Base-by-base conservation (phyloP, 169 alveolate genomes). In the Eimeria necatrix region DNA sequence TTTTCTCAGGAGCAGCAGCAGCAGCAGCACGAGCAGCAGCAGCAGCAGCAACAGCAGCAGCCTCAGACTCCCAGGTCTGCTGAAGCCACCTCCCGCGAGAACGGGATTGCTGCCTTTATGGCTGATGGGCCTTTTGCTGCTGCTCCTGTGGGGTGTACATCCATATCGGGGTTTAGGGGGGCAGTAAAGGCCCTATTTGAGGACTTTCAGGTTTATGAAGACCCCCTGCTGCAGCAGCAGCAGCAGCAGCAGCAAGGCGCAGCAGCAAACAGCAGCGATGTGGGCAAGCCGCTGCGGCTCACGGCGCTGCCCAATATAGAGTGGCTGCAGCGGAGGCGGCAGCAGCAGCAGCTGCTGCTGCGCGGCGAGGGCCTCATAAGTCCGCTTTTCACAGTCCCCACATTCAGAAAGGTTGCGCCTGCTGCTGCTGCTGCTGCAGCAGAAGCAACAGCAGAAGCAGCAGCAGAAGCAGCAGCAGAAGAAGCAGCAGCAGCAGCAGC, bases 201-300 rank as follows among this genome's bases (percentile, higher is more conserved):
- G 59, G 92, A 84, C 26, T 84, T 84, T 26, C 92, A 84, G 92
- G 92, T 84, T 74, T 84, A 84, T 26, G 92, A 84, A 26, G 74
- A 84, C 92, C 56, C 92, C 68, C 68, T 56, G 68, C 68, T 56
- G 0, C 68, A 10, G 22, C 68, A 10, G 22, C 22, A 56, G 22
- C 68, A 10, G 22, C 22, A 56, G 68, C 68, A 0, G 20, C 22
- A 10, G 20, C 22, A 10, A 56, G 68, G 22, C 0, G 68, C 68
- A 56, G 12, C 68, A 56, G 22, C 68, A 56, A 10, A 10, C 12
- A 56, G 68, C 68, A 56, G 68, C 68, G 20, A 56, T 18, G 20
- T 14, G 20, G 12, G 22, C 68, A 14, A 10, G 22, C 68, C 68
- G 22, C 20, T 56, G 68, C 68, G 68, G 12, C 68, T 56, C 22